These are phyloP conservation scores for Alternaria novae-zelandiae DNA, from an alignment of 2,329 filamentous ascomycete genomes.

Conservation along the genomic window DNA sequence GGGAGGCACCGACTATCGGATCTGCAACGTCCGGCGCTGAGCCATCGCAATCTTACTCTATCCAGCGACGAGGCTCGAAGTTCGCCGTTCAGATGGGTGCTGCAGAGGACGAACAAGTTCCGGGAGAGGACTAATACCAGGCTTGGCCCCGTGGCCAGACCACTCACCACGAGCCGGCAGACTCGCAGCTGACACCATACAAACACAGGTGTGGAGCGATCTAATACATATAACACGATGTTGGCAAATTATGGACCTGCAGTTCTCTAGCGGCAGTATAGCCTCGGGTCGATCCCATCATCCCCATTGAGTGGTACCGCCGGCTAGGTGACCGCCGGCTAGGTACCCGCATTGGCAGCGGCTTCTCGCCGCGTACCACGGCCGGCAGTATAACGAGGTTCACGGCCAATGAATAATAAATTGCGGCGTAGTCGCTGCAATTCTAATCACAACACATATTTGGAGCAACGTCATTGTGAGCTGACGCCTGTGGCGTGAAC, in stretches of 20 bases:
- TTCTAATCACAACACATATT: background rate
- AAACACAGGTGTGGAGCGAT: background rate
- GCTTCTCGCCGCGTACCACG: background rate
- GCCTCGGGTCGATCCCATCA: background rate
- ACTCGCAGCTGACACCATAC: background rate
- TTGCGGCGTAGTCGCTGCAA: constrained; percentile 3
- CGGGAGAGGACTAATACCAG: background rate
- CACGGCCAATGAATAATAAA: background rate
- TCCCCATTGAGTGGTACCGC: background rate
- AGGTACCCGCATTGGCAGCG: constrained; percentile 3
- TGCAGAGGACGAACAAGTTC: background rate
- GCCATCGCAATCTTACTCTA: background rate
- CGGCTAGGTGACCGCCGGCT: background rate
- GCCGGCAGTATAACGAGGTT: background rate
- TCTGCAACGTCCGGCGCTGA: background rate
- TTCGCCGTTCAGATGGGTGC: background rate
- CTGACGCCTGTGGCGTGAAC: background rate
- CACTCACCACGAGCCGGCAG: background rate
- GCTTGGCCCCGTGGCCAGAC: background rate
- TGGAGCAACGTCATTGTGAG: background rate
- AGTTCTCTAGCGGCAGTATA: constrained; percentile 2
- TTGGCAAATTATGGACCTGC: background rate
- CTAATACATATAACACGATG: background rate
- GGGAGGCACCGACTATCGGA: background rate
- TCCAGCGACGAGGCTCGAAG: background rate